Evolutionary conservation across 1,284 basidiomycete species (phyloP).

Genomic region (Cryptococcus sp.): DNA sequence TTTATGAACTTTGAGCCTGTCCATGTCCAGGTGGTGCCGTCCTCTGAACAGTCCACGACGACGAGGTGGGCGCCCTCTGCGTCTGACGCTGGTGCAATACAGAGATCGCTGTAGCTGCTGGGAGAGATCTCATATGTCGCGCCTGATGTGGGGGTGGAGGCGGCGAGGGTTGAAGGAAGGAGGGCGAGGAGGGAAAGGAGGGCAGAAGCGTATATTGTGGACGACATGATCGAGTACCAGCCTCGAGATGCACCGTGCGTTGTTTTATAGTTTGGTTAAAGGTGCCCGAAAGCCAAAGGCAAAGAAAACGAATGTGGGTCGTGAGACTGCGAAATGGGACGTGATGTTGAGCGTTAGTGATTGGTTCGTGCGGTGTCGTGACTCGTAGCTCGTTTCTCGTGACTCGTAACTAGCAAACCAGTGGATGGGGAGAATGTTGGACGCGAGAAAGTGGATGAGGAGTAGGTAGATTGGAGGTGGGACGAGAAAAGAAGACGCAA

Average conservation of each 20-base stretch:
- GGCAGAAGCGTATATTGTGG: slow-evolving; percentile 15
- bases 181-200: slow-evolving; percentile 28
- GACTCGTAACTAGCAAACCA: not conserved
- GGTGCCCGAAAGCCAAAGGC: slow-evolving; percentile 13
- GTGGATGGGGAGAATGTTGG: not conserved
- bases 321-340: not conserved
- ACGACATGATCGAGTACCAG: slow-evolving; percentile 16
- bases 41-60: slow-evolving; percentile 35
- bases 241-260: not conserved
- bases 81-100: slow-evolving; percentile 32
- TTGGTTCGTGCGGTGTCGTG: not conserved
- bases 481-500: not conserved
- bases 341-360: not conserved
- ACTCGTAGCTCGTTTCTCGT: not conserved
- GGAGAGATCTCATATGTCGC: slow-evolving; percentile 42
- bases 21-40: slow-evolving; percentile 34
- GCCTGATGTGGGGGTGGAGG: slow-evolving; percentile 16
- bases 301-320: slow-evolving; percentile 1
- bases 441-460: not conserved
- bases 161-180: slow-evolving; percentile 23
- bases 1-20: slow-evolving; percentile 32
- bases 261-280: not conserved
- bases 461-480: not conserved
- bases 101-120: slow-evolving; percentile 30
- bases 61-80: slow-evolving; percentile 36